Evolutionary conservation across 164 flowering plant species (phyloP).

Genomic region (Berberis vulgaris): DNA sequence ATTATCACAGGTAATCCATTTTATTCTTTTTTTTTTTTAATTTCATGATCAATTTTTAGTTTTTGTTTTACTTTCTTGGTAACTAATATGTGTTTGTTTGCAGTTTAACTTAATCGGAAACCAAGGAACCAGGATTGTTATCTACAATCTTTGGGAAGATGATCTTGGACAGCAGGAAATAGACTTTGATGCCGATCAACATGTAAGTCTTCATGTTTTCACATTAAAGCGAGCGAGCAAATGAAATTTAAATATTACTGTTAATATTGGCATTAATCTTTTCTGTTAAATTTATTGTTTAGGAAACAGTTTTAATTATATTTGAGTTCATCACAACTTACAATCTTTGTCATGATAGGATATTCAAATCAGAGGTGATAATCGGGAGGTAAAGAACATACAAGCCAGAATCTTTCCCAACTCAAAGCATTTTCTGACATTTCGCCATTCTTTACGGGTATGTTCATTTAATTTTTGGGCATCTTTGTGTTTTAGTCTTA

Average conservation of each 20-base stretch:
- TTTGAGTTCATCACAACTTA: not conserved
- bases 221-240: too few species aligned
- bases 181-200: slow-evolving; percentile 66
- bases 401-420: slow-evolving; percentile 59
- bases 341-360: slow-evolving; percentile 39
- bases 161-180: slow-evolving; percentile 74
- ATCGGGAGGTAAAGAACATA: slow-evolving; percentile 70
- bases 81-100: slow-evolving; percentile 3
- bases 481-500: not conserved
- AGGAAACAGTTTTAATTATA: too few species aligned
- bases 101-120: slow-evolving; percentile 63
- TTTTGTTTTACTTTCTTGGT: not conserved
- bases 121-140: slow-evolving; percentile 80
- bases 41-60: not conserved
- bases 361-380: slow-evolving; percentile 91
- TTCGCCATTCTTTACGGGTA: slow-evolving; percentile 90
- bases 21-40: too few species aligned
- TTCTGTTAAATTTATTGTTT: too few species aligned
- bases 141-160: slow-evolving; percentile 97
- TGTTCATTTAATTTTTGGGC: not conserved
- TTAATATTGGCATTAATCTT: too few species aligned
- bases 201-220: slow-evolving; percentile 29
- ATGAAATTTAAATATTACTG: too few species aligned
- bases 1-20: too few species aligned
- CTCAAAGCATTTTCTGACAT: slow-evolving; percentile 87